These are phyloP conservation scores for Caloboletus inedulis DNA, from an alignment of 1,284 basidiomycete genomes.

Conservation along the genomic window DNA sequence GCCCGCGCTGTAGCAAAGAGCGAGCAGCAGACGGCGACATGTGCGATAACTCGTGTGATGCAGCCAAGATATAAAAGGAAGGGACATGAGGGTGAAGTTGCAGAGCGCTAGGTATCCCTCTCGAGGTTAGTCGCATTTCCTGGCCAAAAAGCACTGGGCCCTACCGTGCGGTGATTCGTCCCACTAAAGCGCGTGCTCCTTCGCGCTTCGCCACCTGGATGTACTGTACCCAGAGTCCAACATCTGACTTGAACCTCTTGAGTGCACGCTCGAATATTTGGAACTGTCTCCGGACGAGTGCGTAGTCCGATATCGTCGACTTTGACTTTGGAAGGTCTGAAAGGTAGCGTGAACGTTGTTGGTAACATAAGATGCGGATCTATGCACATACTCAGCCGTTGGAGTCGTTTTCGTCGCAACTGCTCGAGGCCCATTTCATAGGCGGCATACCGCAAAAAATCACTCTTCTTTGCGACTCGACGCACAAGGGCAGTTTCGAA, in stretches of 20 bases:
- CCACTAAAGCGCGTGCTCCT: conserved; percentile 78
- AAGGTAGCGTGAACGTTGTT: background rate
- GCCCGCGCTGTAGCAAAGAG: conserved; percentile 80
- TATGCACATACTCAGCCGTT: conserved; percentile 64
- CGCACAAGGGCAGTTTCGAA: conserved; percentile 86
- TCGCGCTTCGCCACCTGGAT: conserved; percentile 80
- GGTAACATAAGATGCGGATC: conserved; percentile 2
- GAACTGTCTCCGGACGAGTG: conserved; percentile 78
- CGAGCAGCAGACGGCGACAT: conserved; percentile 81
- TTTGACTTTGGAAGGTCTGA: conserved; percentile 51
- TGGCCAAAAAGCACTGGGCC: conserved; percentile 19
- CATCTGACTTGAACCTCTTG: conserved; percentile 84
- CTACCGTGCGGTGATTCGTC: conserved; percentile 72
- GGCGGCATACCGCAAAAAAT: conserved; percentile 88
- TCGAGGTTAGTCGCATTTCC: conserved; percentile 5
- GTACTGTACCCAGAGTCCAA: conserved; percentile 87
- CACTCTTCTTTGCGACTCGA: conserved; percentile 78
- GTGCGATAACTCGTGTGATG: conserved; percentile 80
- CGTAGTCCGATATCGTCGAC: conserved; percentile 76
- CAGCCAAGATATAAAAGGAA: conserved; percentile 82
- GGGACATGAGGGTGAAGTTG: conserved; percentile 83
- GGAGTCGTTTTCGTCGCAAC: conserved; percentile 70
- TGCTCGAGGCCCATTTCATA: conserved; percentile 91
- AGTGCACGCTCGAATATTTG: conserved; percentile 90
- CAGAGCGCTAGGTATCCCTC: conserved; percentile 56